A percentile compares a stretch with the other conserved stretches of the same genome.
Evolutionary conservation across 73 alveolate genomes (phyloP).

Genomic region (Symbiodinium pilosum): DNA sequence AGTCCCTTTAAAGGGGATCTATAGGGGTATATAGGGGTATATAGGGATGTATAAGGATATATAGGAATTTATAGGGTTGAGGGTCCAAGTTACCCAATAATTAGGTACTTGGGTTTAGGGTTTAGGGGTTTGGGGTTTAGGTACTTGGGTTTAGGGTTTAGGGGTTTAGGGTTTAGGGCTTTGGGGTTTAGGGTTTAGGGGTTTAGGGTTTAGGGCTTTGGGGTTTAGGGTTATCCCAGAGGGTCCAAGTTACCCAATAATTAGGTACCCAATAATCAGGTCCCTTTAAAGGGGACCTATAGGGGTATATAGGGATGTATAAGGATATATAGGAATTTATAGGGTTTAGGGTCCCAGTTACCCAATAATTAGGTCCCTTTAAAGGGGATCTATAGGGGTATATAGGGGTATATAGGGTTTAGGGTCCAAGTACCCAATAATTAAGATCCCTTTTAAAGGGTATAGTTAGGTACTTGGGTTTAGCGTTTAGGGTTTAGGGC

Average conservation of each 20-base stretch:
- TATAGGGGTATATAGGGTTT: too few species aligned
- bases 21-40: not conserved
- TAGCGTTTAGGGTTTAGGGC: too few species aligned
- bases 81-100: too few species aligned
- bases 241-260: not conserved
- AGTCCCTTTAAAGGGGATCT: not conserved
- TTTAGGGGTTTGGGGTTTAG: not conserved
- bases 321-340: not conserved
- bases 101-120: too few species aligned
- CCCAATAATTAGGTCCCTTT: too few species aligned
- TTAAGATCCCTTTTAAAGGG: too few species aligned
- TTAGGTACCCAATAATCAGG: not conserved
- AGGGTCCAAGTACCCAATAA: too few species aligned
- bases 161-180: not conserved
- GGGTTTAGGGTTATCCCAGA: not conserved
- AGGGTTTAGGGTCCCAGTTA: not conserved
- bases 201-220: not conserved
- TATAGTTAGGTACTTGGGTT: too few species aligned
- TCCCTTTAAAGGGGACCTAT: not conserved
- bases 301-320: not conserved
- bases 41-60: not conserved
- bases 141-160: not conserved
- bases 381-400: too few species aligned
- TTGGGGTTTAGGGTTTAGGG: not conserved
- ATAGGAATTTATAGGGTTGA: too few species aligned